Percentiles rank a stretch among this genome's conserved stretches.
phyloP scores from a whole-genome alignment of 176 grass and related monocot species.

The Avena insularis region DNA sequence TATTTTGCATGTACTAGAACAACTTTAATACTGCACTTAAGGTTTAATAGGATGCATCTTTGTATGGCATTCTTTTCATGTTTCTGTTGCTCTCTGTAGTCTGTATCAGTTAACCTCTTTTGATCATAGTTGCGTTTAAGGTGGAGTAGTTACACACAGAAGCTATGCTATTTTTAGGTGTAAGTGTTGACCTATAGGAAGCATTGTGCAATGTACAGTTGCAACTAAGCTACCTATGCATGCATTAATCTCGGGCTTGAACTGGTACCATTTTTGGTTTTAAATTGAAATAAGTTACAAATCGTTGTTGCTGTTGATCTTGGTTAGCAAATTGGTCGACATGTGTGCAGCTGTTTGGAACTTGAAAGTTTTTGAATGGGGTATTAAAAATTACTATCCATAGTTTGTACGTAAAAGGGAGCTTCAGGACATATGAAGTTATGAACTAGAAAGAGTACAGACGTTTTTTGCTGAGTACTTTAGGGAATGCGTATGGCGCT shows the following conservation, averaged over 20 bases:
- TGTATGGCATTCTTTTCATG: neutral
- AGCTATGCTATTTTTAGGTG: neutral
- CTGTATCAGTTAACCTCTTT: neutral
- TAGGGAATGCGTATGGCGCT: neutral
- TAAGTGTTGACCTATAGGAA: constrained; percentile 3
- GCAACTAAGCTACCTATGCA: neutral
- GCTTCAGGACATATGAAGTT: neutral
- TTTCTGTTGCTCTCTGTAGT: neutral
- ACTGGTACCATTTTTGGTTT: neutral
- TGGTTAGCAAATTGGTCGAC: constrained; percentile 8
- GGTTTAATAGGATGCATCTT: constrained; percentile 11
- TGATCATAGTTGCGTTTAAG: constrained; percentile 1
- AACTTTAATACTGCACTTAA: neutral
- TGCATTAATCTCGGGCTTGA: neutral
- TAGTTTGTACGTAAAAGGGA: constrained; percentile 1
- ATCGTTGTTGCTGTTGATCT: neutral
- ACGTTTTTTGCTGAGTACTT: neutral
- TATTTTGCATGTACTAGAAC: neutral
- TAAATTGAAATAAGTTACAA: neutral
- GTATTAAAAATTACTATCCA: neutral
- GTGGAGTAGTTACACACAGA: constrained; percentile 1
- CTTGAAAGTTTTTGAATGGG: neutral
- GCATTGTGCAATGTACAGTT: neutral
- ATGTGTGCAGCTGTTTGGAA: neutral
- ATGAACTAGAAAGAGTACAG: neutral